Base-by-base conservation (phyloP, 2,329 filamentous ascomycete genomes). In the Chrysosporium queenslandicum region DNA sequence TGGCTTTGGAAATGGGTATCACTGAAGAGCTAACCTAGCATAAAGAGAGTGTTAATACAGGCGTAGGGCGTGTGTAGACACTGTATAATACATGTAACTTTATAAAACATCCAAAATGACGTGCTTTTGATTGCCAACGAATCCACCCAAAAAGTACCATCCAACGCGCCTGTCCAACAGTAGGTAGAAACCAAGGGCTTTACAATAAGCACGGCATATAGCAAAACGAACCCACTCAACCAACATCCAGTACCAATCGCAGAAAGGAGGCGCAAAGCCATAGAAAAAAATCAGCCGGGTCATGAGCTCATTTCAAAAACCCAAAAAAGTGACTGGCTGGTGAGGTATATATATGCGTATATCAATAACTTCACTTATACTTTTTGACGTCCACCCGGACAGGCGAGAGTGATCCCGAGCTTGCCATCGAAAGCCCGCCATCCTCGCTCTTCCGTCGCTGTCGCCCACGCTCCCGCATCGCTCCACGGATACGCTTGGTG, bases 391-490 rank as follows among this genome's bases (percentile, higher is more conserved):
- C 67, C 46, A 68, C 66, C n/a, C 62, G 65, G 14, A 43, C 27
- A 14, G 66, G 66, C 4, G 67, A 69, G n/a, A 58, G 56, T 32
- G 67, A 63, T 11, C 66, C 66, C 4, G 68, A 67, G 52, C 67
- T 70, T 43, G 61, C 64, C 63, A 68, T 63, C 36, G 69, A 68
- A 66, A 67, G 69, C 23, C 46, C 54, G n/a, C 62, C 62, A 52
- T 71, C 71, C 53, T 70, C 69, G 47, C 68, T 72, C 48, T 68
- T 69, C 46, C 76, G 74, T 52, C 76, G 69, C 57, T 71, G 76
- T 64, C 83, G 78, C 2, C 84, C 83, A n/a, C 86, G 72, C 66
- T 89, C 83, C 60, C 77, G 75, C 86, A 97, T 94, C 3, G 88
- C 88, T 59, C 83, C 85, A 50, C 86, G 78, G 59, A 97, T 89